These are phyloP conservation scores for Emmonsiellopsis sp. DNA, from an alignment of 2,329 filamentous ascomycete genomes.

Conservation along the genomic window DNA sequence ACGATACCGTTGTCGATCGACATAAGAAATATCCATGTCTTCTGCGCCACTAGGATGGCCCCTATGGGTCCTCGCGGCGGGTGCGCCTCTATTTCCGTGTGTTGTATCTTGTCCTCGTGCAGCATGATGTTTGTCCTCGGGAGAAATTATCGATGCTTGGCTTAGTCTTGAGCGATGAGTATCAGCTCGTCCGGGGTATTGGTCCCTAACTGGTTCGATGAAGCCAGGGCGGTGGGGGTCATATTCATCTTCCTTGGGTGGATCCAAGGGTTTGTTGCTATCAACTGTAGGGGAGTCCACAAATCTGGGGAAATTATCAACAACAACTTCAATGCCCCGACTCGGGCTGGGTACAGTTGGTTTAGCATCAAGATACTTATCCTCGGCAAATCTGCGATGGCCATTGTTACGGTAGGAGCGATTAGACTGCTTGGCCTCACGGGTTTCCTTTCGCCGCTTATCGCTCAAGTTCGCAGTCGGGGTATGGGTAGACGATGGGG, in stretches of 20 bases:
- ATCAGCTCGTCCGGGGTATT: conserved; percentile 7
- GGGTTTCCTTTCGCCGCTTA: not conserved
- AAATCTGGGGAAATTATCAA: conserved; percentile 14
- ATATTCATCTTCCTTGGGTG: conserved; percentile 40
- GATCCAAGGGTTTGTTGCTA: conserved; percentile 17
- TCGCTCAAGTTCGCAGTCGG: not conserved
- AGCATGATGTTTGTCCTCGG: not conserved
- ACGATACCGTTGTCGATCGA: conserved; percentile 2
- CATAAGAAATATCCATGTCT: not conserved
- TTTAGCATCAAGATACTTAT: not conserved
- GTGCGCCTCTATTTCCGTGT: not conserved
- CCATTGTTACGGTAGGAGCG: not conserved
- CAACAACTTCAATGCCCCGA: conserved; percentile 12
- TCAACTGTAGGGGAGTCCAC: conserved; percentile 13
- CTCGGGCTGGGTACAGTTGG: not conserved
- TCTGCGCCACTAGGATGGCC: not conserved
- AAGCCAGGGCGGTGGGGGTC: conserved; percentile 35
- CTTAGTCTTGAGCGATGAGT: conserved; percentile 1
- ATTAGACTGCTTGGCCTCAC: conserved; percentile 3
- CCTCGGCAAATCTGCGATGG: not conserved
- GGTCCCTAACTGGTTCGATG: conserved; percentile 13
- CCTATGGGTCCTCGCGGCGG: not conserved
- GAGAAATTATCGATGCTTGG: not conserved
- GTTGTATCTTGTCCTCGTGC: not conserved
- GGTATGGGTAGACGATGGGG: not conserved